phyloP scores from a whole-genome alignment of 2,329 filamentous ascomycete genomes.

The Alternaria conjuncta region DNA sequence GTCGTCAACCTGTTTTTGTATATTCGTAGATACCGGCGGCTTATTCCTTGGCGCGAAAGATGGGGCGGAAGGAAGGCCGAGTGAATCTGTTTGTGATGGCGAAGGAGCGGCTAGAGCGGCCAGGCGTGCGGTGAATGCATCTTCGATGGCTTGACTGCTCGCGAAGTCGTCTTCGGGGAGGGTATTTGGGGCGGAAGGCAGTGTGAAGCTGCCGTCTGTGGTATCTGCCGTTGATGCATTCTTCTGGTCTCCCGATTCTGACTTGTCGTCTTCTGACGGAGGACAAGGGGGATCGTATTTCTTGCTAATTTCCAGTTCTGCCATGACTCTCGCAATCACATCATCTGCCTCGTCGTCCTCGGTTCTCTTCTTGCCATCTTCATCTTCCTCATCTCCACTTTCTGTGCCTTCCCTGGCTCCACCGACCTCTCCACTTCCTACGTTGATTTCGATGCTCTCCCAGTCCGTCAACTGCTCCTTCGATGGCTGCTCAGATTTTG shows the following conservation, averaged over 20 bases:
- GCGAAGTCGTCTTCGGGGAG: slow-evolving; percentile 36
- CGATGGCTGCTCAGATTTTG: neutral
- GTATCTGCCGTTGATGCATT: slow-evolving; percentile 4
- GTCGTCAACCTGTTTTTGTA: slow-evolving; percentile 65
- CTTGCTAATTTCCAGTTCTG: slow-evolving; percentile 53
- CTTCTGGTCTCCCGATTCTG: slow-evolving; percentile 14
- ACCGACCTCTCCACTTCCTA: slow-evolving; percentile 31
- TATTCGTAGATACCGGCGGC: slow-evolving; percentile 41
- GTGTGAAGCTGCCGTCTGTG: slow-evolving; percentile 27
- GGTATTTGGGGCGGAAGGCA: slow-evolving; percentile 54
- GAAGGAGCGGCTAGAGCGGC: slow-evolving; percentile 53
- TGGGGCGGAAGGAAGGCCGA: slow-evolving; percentile 55
- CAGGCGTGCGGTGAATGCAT: slow-evolving; percentile 54
- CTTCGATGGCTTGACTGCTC: slow-evolving; percentile 47
- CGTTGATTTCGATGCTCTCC: slow-evolving; percentile 41
- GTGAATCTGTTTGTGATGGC: slow-evolving; percentile 28
- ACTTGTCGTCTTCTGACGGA: slow-evolving; percentile 21
- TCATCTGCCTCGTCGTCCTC: slow-evolving; percentile 54
- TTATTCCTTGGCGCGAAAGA: slow-evolving; percentile 51
- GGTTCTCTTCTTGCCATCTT: slow-evolving; percentile 30
- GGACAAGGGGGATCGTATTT: slow-evolving; percentile 45
- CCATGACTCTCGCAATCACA: slow-evolving; percentile 54
- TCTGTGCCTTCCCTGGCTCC: slow-evolving; percentile 24
- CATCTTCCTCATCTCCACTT: slow-evolving; percentile 24
- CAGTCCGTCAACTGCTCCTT: slow-evolving; percentile 36